phyloP scores from a whole-genome alignment of 768 basidiomycete species.

The Amylocystis lapponica region DNA sequence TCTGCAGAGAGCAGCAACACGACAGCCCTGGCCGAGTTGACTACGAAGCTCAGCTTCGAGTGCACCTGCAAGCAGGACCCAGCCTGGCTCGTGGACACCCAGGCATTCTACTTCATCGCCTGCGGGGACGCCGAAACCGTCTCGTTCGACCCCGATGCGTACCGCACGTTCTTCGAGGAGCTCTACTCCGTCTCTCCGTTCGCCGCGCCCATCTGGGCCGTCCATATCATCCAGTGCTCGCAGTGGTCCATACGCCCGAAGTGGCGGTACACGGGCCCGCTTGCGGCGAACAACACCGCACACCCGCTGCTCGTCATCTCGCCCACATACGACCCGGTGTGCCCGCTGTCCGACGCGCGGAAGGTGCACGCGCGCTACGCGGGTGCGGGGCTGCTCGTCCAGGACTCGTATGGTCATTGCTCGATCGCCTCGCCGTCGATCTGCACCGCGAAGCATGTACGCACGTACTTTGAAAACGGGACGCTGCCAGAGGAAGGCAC shows the following conservation, averaged over 20 bases:
- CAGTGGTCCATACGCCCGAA: conserved; percentile 14
- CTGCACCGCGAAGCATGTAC: conserved; percentile 16
- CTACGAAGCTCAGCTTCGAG: conserved; percentile 6
- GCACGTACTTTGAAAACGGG: conserved; percentile 14
- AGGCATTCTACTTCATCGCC: conserved; percentile 9
- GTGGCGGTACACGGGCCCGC: conserved; percentile 13
- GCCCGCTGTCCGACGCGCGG: conserved; percentile 13
- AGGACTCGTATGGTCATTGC: conserved; percentile 17
- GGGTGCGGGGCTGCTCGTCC: conserved; percentile 14
- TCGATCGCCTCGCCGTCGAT: conserved; percentile 13
- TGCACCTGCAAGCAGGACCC: conserved; percentile 4
- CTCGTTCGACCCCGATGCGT: conserved; percentile 3
- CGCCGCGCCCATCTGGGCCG: conserved; percentile 11
- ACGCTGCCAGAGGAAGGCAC: conserved; percentile 14
- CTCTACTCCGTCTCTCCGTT: conserved; percentile 1
- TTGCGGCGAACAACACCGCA: conserved; percentile 12
- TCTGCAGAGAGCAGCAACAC: conserved; percentile 7
- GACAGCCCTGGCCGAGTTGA: conserved; percentile 7
- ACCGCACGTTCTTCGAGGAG: conserved; percentile 3
- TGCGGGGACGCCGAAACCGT: conserved; percentile 12
- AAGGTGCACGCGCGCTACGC: conserved; percentile 11
- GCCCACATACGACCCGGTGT: conserved; percentile 16
- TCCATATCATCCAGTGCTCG: conserved; percentile 10
- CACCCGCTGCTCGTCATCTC: conserved; percentile 14
- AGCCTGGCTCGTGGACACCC: conserved; percentile 5